Base-by-base conservation (phyloP, 164 flowering plant genomes). In the Brasenia schreberi region DNA sequence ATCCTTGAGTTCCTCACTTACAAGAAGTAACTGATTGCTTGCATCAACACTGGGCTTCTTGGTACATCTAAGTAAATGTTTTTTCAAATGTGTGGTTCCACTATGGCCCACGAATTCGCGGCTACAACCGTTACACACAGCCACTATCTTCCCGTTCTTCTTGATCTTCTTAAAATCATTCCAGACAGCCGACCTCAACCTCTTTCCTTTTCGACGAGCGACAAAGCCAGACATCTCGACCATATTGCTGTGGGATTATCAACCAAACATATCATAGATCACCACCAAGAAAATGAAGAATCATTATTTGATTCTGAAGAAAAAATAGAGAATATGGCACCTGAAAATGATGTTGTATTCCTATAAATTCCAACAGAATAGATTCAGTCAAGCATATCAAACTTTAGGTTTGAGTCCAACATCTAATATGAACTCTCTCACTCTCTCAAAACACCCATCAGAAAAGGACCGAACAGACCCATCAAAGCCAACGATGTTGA, bases 91-190 rank as follows among this genome's bases (percentile, higher is more conserved):
- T 3, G 33, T 63, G 6, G 65, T 63, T 10, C 65, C 65, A 63
- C 65, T 23, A 62, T 17, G 10, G 5, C 42, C 65, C 17, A 33
- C 39, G 9, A 63, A 33, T 23, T 19, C n/a, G 14, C n/a, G 9
- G 43, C 33, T 23, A 63, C 65, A 63, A 10, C 27, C 11, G 19
- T 63, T 63, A 23, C 65, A 63, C 17, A 27, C n/a, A 10, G 65
- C 65, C 6, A 23, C 14, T 19, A 7, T 42, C 9, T 16, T 33
- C 17, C 65, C 65, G 27, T 63, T 27, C 33, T 19, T 39, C 56
- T 39, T 63, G 10, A 19, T 39, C 65, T 19, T 19, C 17, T 63
- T 27, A 63, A 63, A 63, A 23, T 63, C 65, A 19, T 63, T 27
- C 65, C 65, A 63, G 5, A 63, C 65, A 5, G n/a, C 6, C 9